A percentile compares a stretch with the other conserved stretches of the same genome.
Conservation (phyloP, 2,329 filamentous ascomycete species). For the Sporothrix phasma region DNA sequence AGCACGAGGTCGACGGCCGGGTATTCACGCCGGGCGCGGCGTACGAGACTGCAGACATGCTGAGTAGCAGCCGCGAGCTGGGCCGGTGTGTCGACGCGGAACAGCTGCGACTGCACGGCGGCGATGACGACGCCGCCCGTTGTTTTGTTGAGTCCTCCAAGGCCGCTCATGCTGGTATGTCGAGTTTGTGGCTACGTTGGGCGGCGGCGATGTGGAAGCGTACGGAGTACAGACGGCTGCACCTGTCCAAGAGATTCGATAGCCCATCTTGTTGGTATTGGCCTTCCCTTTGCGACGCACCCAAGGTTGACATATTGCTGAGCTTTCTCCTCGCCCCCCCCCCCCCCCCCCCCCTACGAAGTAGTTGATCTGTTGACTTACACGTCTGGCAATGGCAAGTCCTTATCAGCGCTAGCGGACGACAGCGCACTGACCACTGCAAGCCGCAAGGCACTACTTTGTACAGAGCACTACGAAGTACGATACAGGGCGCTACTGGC, state of each 20-base stretch:
- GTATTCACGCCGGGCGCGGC: slow-evolving; percentile 8
- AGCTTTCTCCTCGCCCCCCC: background rate
- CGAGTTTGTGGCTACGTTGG: background rate
- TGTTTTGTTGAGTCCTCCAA: slow-evolving; percentile 13
- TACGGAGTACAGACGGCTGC: too few relatives aligned
- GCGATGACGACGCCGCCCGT: slow-evolving; percentile 10
- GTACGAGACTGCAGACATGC: slow-evolving; percentile 9
- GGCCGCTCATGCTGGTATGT: slow-evolving; percentile 9
- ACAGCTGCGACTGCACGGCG: slow-evolving; percentile 11
- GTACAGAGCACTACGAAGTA: background rate
- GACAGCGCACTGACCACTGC: background rate
- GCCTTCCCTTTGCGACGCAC: too few relatives aligned
- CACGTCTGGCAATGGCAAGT: background rate
- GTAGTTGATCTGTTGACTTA: background rate
- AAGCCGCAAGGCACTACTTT: too few relatives aligned
- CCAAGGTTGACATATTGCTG: background rate
- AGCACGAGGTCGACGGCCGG: slow-evolving; percentile 11
- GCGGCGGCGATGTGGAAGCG: background rate
- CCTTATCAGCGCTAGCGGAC: slow-evolving; percentile 12
- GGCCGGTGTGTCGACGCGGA: slow-evolving; percentile 7
- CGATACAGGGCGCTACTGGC: background rate
- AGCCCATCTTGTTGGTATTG: background rate
- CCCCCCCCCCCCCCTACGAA: background rate
- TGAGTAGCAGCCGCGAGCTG: background rate
- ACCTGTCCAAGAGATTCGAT: background rate